Base-by-base conservation (phyloP, 2,329 filamentous ascomycete genomes). In the Penicillium hesseltinei region DNA sequence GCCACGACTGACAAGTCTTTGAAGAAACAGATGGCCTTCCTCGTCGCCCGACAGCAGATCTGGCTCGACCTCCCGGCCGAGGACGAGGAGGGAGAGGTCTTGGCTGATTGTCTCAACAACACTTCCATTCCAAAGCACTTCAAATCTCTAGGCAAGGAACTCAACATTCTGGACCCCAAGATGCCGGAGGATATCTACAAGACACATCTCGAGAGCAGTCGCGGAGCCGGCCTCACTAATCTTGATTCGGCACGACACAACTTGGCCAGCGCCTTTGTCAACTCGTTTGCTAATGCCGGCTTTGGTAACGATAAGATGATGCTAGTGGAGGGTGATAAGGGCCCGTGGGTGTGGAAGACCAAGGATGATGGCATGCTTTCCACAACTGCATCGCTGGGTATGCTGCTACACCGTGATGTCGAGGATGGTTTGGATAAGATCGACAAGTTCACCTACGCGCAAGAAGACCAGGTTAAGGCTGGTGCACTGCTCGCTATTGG, bases 121-220 rank as follows among this genome's bases (percentile, higher is more conserved):
- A 86, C 89, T 19, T 91, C 89, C 69, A 79, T 99, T 56, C 88
- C 92, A 1, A 91, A 95, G 62, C 89, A 97, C 76, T 99, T 96
- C 83, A 96, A 96, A 77, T 86, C 89, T 5, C 81, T 99, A 33
- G 95, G 88, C 57, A 97, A 97, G 77, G 94, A 99, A 74, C 83
- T 99, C 53, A 97, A 99, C 75, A 93, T 99, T 51, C 81, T 97
- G 42, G 94, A 99, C 62, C 94, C 94, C 36, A 97, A 97, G 80
- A 90, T 91, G 43, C 95, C 93, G 0, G 94, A 99, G 73, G 95
- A 99, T 69, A 99, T 99, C 69, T 99, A 99, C 84, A 99, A 99
- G 81, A 96, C 92, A 71, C 94, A 99, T 76, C 84, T 99, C 5
- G 94, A 99, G 78, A 97, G 90, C 78, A 96, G 88, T 68, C 86